These are phyloP conservation scores for Ustilago lituana DNA, from an alignment of 1,284 basidiomycete species.

Conservation along the genomic window DNA sequence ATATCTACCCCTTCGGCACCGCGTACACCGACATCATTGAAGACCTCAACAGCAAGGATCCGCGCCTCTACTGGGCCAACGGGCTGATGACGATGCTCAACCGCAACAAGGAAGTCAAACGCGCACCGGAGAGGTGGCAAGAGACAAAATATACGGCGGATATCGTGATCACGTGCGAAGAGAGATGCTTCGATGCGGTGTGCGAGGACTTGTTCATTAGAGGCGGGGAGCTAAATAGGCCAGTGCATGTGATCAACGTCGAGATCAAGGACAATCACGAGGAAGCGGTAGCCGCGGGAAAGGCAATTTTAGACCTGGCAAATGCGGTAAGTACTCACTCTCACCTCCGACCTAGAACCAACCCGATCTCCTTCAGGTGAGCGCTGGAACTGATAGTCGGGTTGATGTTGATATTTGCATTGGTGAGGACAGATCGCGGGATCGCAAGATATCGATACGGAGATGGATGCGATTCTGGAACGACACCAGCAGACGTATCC, in stretches of 20 bases:
- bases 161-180: conserved; percentile 98
- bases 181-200: conserved; percentile 97
- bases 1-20: conserved; percentile 97
- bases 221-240: conserved; percentile 90
- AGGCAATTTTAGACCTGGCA: conserved; percentile 93
- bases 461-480: conserved; percentile 86
- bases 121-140: conserved; percentile 96
- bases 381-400: too few species aligned
- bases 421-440: conserved; percentile 77
- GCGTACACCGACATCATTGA: conserved; percentile 96
- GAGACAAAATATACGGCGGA: conserved; percentile 87
- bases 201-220: conserved; percentile 91
- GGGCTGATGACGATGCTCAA: conserved; percentile 98
- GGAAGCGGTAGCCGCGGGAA: conserved; percentile 93
- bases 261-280: conserved; percentile 99
- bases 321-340: conserved; percentile 79
- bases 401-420: not conserved
- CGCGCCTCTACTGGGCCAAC: conserved; percentile 86
- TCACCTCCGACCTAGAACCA: too few species aligned
- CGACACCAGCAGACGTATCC: conserved; percentile 87
- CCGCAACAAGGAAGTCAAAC: conserved; percentile 89
- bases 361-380: too few species aligned
- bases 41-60: conserved; percentile 87
- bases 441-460: conserved; percentile 85
- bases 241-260: conserved; percentile 96